These are phyloP conservation scores for Erysimum cheiranthoides DNA, from an alignment of 345 rosid species.

Conservation along the genomic window DNA sequence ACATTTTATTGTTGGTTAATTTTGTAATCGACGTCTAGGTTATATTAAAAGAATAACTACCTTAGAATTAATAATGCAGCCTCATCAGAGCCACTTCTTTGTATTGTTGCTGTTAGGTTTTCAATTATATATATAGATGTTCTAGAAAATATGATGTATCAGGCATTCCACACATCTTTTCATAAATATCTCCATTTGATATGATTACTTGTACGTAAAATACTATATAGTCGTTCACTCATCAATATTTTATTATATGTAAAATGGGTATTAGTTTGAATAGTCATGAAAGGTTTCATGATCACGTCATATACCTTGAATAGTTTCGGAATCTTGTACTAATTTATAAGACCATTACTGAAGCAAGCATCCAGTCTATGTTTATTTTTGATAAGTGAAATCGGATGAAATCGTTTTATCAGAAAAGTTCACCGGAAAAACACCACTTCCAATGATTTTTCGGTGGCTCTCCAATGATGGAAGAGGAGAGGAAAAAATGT, in stretches of 20 bases:
- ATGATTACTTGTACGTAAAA: not conserved
- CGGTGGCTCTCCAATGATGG: too few relatives aligned
- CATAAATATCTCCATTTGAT: conserved; percentile 7
- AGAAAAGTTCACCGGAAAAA: too few relatives aligned
- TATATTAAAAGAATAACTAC: conserved; percentile 33
- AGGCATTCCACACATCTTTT: conserved; percentile 8
- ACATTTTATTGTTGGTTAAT: conserved; percentile 22
- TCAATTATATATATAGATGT: not conserved
- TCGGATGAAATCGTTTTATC: too few relatives aligned
- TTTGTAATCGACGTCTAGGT: conserved; percentile 35
- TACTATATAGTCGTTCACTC: not conserved
- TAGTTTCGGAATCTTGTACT: too few relatives aligned
- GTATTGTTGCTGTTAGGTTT: conserved; percentile 10
- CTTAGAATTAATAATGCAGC: conserved; percentile 24
- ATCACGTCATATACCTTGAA: too few relatives aligned
- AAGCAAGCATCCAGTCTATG: too few relatives aligned
- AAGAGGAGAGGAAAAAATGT: too few relatives aligned
- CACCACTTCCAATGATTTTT: too few relatives aligned
- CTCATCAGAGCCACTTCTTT: conserved; percentile 20
- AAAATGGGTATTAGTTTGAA: not conserved
- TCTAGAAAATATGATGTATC: conserved; percentile 20
- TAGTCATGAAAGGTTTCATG: too few relatives aligned
- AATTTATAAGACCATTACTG: too few relatives aligned
- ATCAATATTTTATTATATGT: not conserved
- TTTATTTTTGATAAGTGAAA: too few relatives aligned